Evolutionary conservation across 2,329 filamentous ascomycete species (phyloP), one percentile per base, ranked within the genome.

Genomic region (Zarea fungicola): DNA sequence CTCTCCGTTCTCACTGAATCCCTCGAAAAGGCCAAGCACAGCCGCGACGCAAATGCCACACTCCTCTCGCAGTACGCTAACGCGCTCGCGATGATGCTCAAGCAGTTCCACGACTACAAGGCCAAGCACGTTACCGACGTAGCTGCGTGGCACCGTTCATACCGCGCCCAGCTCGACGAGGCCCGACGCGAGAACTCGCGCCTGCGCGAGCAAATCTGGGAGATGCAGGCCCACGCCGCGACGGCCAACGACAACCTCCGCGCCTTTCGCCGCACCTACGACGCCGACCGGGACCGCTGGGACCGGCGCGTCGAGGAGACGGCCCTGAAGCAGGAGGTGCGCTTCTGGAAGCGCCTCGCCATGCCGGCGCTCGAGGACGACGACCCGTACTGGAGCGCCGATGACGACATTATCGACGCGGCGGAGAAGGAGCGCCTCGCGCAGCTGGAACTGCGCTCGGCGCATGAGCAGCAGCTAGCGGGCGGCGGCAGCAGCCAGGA

Each of bases 271-370:
- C 68, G 73, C 37, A 69, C 68, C 47, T 77, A 80, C 58, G 76
- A 82, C 54, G 78, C 81, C 55, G 72, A 83, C 51, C 71, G 75
- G 54, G 65, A 67, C 31, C 69, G 76, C 18, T 77, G 78, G 70
- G 73, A 80, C 49, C 68, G 72, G 25, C 69, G 72, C 5, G 74
- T 82, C 3, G 71, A 80, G 32, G 72, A 75, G 41, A 72, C 70
- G 42, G 74, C 77, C 6, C 63, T 69, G 36, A 72, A 77, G 4
- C 80, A 83, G 61, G 79, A 84, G 63, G 59, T 83, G 47, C 71
- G 81, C 2, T 83, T 81, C 63, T 85, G 81, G 81, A 84, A 84
- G 65, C 71, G 81, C 35, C 74, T 84, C 71, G 81, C 81, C 13
- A 76, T 84, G 74, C 80, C 79, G 9, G 73, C 80, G 49, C 63